Conservation (phyloP, 768 basidiomycete genomes). For the Naganishia kalamii region DNA sequence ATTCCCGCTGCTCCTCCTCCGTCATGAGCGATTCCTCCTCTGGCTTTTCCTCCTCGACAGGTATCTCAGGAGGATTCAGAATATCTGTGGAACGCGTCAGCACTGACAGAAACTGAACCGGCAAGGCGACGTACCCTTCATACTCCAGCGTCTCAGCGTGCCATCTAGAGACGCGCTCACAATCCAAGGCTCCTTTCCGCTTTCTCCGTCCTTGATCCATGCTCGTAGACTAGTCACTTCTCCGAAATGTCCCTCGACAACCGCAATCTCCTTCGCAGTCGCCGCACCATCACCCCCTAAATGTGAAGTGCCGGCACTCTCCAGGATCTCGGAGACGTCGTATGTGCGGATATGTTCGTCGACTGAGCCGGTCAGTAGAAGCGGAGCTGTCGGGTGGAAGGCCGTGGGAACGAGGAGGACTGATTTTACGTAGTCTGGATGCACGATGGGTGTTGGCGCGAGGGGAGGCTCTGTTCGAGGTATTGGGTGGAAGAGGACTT, state of each 20-base stretch:
- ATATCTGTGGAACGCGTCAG: constrained; percentile 19
- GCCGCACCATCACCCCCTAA: not conserved
- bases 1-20: constrained; percentile 82
- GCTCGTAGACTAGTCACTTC: constrained; percentile 70
- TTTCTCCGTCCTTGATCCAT: constrained; percentile 58
- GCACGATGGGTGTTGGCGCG: constrained; percentile 46
- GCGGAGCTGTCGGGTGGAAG: constrained; percentile 54
- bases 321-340: constrained; percentile 63
- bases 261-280: constrained; percentile 20
- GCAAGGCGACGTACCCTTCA: constrained; percentile 54
- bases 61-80: constrained; percentile 37
- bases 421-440: constrained; percentile 65
- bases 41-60: constrained; percentile 30
- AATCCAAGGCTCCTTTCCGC: constrained; percentile 69
- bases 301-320: constrained; percentile 52
- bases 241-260: constrained; percentile 79
- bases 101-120: not conserved
- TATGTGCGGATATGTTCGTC: constrained; percentile 78
- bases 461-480: constrained; percentile 23
- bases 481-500: constrained; percentile 58
- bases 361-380: constrained; percentile 66
- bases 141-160: constrained; percentile 77
- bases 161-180: constrained; percentile 77
- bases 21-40: constrained; percentile 54
- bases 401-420: constrained; percentile 58